Base-by-base conservation (phyloP, 78 protist species). In the Emiliania huxleyi region DNA sequence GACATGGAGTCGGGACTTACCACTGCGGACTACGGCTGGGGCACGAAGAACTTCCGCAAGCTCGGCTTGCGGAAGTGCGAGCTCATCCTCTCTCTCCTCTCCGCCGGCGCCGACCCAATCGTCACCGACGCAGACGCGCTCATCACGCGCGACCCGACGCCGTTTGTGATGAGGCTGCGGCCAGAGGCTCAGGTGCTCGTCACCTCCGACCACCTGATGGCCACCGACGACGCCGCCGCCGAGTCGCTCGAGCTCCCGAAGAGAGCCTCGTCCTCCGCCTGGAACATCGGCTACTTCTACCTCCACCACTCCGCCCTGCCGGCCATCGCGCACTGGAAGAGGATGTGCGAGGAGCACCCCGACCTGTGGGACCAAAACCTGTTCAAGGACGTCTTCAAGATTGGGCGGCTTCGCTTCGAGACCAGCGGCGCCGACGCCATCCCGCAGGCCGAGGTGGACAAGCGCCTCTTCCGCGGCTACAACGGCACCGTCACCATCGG, bases 121-220 rank as follows among this genome's bases (percentile, higher is more conserved):
- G 44, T 81, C 21, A 42, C 89, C 11, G 89, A 81, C 89, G 52
- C 52, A 0, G 89, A 81, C 56, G 89, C 52, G 56, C 52, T 81
- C 37, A 23, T 42, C 56, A 26, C 52, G 62, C 52, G 89, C n/a
- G 89, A 81, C 56, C 89, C 89, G 26, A n/a, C 52, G 26, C 48
- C 56, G 5, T 81, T 29, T 56, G 19, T 81, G 35, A 21, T 18
- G 38, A 25, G 38, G 21, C n/a, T 81, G 35, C 15, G 1, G 44
- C 89, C 89, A 21, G 89, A 44, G 48, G 89, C 89, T 15, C 75
- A 62, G 75, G 2, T 77, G 26, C 87, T 77, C 49, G 49, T 77
- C 35, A 37, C 87, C 15, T 42, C 49, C 49, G 87, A 77, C n/a
- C 49, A 37, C 6, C 87, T 77, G 21, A 42, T 42, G 48, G 2